Evolutionary conservation across 192 early-diverging fungal genomes (phyloP), one percentile per base, ranked within the genome.

Genomic region (Coemansia sp.): DNA sequence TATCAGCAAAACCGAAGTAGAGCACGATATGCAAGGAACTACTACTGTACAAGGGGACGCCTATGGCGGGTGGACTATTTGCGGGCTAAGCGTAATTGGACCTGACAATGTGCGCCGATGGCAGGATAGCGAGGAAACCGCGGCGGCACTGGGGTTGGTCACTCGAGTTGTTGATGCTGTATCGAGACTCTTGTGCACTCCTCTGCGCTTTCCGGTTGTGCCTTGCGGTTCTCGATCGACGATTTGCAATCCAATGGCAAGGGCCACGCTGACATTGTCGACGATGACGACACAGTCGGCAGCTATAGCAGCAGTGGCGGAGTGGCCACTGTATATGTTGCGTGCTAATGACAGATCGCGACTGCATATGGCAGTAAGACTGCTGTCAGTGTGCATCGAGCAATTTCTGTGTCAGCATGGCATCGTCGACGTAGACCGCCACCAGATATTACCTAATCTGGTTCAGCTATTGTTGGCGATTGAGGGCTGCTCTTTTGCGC

Each of bases 401-500:
- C 78, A 80, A 59, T 63, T 75, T 8, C 66, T 80, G 62, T 51
- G 48, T 21, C 27, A 13, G 6, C 46, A 69, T 42, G 78, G 73
- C 13, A 37, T 80, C 0, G 56, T 31, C 19, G 57, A 60, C 21
- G 66, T 63, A 3, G 67, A 66, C 51, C 50, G 68, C 21, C 35
- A 33, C 16, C 35, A 35, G 50, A 10, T 79, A 37, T 45, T 74
- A 31, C 62, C 70, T 2, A 68, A 59, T 16, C 62, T 78, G 41
- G 40, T 50, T 27, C 76, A 73, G 67, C 57, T 78, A 62, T 62
- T 78, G 67, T 56, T 78, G 76, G 69, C 67, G 17, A 66, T 78
- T 27, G 76, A 78, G 46, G 29, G 45, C 1, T 42, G 66, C 24
- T 78, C 76, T 11, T 78, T 78, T 73, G 70, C 76, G 1, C 40